phyloP scores from a whole-genome alignment of 208 protist genomes.

The Trypanosoma mega region DNA sequence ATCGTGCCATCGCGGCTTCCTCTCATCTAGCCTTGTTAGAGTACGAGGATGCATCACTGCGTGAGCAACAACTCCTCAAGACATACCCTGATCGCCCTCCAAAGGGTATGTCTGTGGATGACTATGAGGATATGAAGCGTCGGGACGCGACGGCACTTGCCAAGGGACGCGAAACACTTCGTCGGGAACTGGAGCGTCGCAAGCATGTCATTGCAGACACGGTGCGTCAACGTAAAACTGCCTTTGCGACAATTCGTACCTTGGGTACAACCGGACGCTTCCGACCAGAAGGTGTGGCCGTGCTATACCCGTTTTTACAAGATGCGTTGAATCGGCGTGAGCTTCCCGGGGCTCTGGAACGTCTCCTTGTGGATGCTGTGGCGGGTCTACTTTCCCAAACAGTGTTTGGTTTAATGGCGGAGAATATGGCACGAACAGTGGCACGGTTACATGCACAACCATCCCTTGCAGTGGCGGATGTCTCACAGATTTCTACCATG shows the following conservation, averaged over 20 bases:
- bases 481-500: constrained; percentile 62
- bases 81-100: constrained; percentile 71
- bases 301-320: constrained; percentile 71
- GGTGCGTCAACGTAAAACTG: constrained; percentile 44
- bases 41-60: constrained; percentile 63
- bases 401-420: constrained; percentile 50
- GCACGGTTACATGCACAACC: constrained; percentile 47
- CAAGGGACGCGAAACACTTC: constrained; percentile 67
- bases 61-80: constrained; percentile 77
- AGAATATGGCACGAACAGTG: constrained; percentile 53
- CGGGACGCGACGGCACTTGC: constrained; percentile 71
- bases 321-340: constrained; percentile 31
- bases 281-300: constrained; percentile 41
- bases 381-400: constrained; percentile 57
- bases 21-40: constrained; percentile 35
- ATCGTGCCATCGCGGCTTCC: constrained; percentile 74
- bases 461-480: constrained; percentile 55
- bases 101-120: constrained; percentile 83
- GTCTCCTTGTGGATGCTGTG: constrained; percentile 62
- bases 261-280: constrained; percentile 70
- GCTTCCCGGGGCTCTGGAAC: constrained; percentile 42
- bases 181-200: constrained; percentile 58
- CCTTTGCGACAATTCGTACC: constrained; percentile 62
- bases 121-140: constrained; percentile 80
- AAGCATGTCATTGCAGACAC: constrained; percentile 30